phyloP scores from a whole-genome alignment of 1,284 basidiomycete species.

The Gomphus bonarii region DNA sequence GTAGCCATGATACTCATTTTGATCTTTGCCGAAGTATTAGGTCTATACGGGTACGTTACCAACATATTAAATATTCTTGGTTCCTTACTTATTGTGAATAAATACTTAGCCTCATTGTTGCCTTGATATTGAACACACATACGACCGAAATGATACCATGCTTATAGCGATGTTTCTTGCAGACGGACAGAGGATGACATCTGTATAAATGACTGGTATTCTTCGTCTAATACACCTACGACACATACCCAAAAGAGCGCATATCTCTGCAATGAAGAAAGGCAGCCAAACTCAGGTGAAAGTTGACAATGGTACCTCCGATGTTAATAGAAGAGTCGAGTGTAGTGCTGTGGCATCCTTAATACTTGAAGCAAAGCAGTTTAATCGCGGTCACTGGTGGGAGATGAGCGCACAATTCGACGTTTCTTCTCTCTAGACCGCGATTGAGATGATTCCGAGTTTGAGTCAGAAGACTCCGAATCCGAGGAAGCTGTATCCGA shows the following conservation, averaged over 20 bases:
- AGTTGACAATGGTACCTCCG: not conserved
- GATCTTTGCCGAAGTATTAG: conserved; percentile 92
- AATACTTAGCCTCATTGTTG: conserved; percentile 65
- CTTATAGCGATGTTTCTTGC: conserved; percentile 13
- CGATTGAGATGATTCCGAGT: conserved; percentile 14
- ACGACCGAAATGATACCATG: conserved; percentile 28
- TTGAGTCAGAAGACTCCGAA: conserved; percentile 8
- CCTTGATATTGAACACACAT: conserved; percentile 77
- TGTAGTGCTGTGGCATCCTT: not conserved
- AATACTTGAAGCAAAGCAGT: not conserved
- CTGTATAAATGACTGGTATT: not conserved
- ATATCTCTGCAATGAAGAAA: not conserved
- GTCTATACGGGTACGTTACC: conserved; percentile 56
- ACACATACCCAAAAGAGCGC: conserved; percentile 3
- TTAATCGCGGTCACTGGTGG: not conserved
- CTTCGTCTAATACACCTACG: not conserved
- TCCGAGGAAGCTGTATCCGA: conserved; percentile 24
- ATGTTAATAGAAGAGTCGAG: not conserved
- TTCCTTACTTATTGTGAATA: conserved; percentile 7
- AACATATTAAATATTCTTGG: not conserved
- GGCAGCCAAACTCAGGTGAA: not conserved
- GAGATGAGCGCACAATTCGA: not conserved
- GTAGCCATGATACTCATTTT: conserved; percentile 86
- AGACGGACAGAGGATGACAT: conserved; percentile 8
- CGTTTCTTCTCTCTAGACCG: conserved; percentile 36